Conservation (phyloP, 345 rosid genomes). For the Geranium brycei region DNA sequence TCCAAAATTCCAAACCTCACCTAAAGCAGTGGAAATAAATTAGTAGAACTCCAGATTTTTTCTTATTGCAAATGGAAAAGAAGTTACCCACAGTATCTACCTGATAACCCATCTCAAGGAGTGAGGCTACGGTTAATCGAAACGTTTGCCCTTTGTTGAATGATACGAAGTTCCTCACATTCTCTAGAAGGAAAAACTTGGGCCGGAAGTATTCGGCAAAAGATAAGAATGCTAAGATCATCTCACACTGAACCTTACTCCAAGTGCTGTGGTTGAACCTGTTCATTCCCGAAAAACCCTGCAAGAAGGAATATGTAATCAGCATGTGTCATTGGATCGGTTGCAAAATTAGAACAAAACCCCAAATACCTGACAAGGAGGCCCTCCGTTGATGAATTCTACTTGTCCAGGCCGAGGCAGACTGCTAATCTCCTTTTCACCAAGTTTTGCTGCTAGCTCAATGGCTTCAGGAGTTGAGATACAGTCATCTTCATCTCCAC, state of each 20-base stretch:
- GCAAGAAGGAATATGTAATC: conserved; percentile 11
- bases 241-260: conserved; percentile 76
- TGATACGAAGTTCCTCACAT: conserved; percentile 73
- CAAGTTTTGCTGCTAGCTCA: conserved; percentile 29
- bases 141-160: conserved; percentile 79
- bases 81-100: conserved; percentile 8
- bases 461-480: conserved; percentile 62
- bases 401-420: conserved; percentile 56
- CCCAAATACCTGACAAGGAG: conserved; percentile 71
- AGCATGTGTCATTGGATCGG: not conserved
- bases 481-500: conserved; percentile 77
- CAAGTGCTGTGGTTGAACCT: conserved; percentile 57
- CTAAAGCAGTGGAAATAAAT: conserved; percentile 18
- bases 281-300: conserved; percentile 93
- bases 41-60: not conserved
- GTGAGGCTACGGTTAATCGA: conserved; percentile 59
- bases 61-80: not conserved
- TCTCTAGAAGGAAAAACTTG: conserved; percentile 77
- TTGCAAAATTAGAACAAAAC: not conserved
- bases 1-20: conserved; percentile 90
- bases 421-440: conserved; percentile 26
- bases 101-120: conserved; percentile 50
- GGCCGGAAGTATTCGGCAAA: conserved; percentile 89
- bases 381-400: conserved; percentile 90
- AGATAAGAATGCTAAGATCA: conserved; percentile 40